Base-by-base conservation (phyloP, 371 early-diverging fungal genomes). In the Mortierella sp. region DNA sequence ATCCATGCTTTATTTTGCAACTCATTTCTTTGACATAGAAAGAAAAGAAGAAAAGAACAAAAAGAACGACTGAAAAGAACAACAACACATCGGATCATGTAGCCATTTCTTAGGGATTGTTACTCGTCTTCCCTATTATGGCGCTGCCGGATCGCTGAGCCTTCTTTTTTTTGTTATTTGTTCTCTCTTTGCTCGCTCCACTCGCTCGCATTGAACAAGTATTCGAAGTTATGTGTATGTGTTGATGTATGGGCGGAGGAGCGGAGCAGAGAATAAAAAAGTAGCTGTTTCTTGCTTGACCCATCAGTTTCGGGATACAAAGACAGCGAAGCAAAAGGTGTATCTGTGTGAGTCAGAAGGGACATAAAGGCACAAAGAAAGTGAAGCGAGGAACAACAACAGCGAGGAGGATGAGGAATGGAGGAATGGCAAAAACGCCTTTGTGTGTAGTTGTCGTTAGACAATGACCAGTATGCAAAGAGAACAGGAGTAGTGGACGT, bases 141-240 rank as follows among this genome's bases (percentile, higher is more conserved):
- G 61, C 61, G 16, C 37, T 61, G 34, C 61, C 61, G 61, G 61
- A 61, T n/a, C 34, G 37, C 31, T 34, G 61, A 61, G 61, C 37
- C 61, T 47, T 47, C 22, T 22, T 47, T 47, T 16, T 47, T n/a
- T n/a, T n/a, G n/a, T n/a, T n/a, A 22, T 37, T 58, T 22, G n/a
- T n/a, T n/a, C n/a, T n/a, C n/a, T 19, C 5, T 61, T 61, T 8
- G 22, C 1, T 61, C 10, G 34, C 7, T n/a, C 19, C n/a, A 8
- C n/a, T 48, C 48, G 48, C 61, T 61, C 61, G 61, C 61, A 61
- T 61, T 37, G 61, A 61, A 61, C 37, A 61, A 61, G 39, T 55
- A 34, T 34, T 55, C n/a, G n/a, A n/a, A n/a, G 58, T 34, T 22
- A 8, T 37, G 37, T 61, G 61, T 61, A n/a, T n/a, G n/a, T n/a